A percentile compares a stretch with the other conserved stretches of the same genome.
These are phyloP conservation scores for Aphanomyces astaci DNA, from an alignment of 352 stramenopile genomes.

Conservation along the genomic window DNA sequence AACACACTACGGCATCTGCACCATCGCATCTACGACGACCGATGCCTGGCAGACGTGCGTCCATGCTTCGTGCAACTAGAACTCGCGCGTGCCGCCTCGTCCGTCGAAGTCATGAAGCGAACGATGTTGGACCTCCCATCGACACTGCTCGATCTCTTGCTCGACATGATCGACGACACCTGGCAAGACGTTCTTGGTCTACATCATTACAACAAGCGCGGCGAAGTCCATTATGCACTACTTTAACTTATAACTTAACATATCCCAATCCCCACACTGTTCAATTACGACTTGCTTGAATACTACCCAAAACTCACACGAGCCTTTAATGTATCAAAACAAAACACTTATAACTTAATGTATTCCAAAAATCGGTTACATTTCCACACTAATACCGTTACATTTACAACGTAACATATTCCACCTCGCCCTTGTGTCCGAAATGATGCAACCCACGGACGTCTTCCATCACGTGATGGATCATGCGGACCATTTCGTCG, in stretches of 20 bases:
- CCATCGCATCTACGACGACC: neutral
- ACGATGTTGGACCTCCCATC: neutral
- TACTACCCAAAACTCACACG: no score
- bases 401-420: conserved; percentile 5
- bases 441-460: conserved; percentile 5
- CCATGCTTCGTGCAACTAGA: neutral
- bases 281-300: no score
- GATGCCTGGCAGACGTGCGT: neutral
- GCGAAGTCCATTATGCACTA: neutral
- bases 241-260: conserved; percentile 18
- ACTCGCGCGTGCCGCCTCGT: neutral
- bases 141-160: neutral
- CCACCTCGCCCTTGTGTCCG: neutral
- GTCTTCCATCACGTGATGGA: neutral
- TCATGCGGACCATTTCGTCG: neutral
- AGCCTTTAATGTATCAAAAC: no score
- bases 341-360: no score
- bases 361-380: no score
- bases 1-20: neutral
- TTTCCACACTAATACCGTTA: no score
- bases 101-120: neutral
- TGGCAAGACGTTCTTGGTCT: neutral
- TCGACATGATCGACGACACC: conserved; percentile 1
- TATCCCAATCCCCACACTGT: no score
- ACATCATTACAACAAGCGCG: neutral